Conservation (phyloP, 192 early-diverging fungal genomes). For the Dissophora ornata region DNA sequence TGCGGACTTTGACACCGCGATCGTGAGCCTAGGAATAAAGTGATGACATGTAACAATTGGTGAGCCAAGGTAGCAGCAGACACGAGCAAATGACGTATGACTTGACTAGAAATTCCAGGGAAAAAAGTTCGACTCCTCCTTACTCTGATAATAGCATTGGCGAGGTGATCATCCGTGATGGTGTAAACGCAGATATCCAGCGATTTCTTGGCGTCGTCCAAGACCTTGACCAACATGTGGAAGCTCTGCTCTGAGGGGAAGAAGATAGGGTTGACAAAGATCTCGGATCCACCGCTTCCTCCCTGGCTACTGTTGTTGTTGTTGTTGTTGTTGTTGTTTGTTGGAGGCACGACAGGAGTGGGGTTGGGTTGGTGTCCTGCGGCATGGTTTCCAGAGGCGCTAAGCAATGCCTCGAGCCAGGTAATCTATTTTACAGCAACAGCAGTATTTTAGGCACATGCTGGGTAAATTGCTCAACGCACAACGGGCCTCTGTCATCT, state of each 20-base stretch:
- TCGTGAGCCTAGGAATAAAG: constrained; percentile 26
- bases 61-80: too few species aligned
- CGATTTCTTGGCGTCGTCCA: constrained; percentile 62
- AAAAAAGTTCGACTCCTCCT: too few species aligned
- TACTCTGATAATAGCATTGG: constrained; percentile 71
- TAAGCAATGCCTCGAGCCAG: constrained; percentile 50
- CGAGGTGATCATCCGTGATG: constrained; percentile 78
- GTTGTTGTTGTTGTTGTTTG: constrained; percentile 14
- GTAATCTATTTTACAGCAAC: constrained; percentile 32
- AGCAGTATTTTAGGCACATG: too few species aligned
- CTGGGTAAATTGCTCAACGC: too few species aligned
- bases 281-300: not conserved
- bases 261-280: constrained; percentile 59
- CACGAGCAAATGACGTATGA: too few species aligned
- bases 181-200: constrained; percentile 81
- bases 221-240: constrained; percentile 61
- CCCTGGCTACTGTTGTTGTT: constrained; percentile 17
- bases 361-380: constrained; percentile 29
- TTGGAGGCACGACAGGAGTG: constrained; percentile 10
- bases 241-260: constrained; percentile 75
- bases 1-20: constrained; percentile 64
- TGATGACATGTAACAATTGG: too few species aligned
- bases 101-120: too few species aligned
- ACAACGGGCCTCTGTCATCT: too few species aligned
- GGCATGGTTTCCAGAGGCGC: constrained; percentile 36